Conservation (phyloP, 768 basidiomycete species). For the Leccinum incarnatum region DNA sequence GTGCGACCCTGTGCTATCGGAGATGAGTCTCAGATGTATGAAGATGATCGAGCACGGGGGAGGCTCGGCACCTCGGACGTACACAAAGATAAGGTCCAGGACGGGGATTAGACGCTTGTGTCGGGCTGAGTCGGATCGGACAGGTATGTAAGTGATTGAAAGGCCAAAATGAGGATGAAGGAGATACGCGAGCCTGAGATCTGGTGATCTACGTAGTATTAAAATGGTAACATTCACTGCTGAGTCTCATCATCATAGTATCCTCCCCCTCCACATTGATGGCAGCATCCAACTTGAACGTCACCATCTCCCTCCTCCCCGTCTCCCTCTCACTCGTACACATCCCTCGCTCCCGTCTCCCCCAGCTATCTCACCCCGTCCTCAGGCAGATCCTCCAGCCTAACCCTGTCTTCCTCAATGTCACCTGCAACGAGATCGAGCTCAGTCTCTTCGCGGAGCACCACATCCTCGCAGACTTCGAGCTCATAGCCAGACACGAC, state of each 20-base stretch:
- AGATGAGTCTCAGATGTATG: not conserved
- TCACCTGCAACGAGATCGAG: slow-evolving; percentile 78
- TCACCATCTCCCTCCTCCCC: slow-evolving; percentile 70
- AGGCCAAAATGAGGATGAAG: not conserved
- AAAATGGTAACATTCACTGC: slow-evolving; percentile 1
- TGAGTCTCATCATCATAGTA: slow-evolving; percentile 9
- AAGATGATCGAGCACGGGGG: not conserved
- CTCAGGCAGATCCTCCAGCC: slow-evolving; percentile 70
- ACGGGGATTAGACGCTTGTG: not conserved
- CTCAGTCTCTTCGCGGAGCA: slow-evolving; percentile 72
- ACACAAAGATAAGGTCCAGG: slow-evolving; percentile 11
- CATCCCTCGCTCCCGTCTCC: slow-evolving; percentile 67
- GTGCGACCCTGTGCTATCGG: not conserved
- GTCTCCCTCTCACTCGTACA: slow-evolving; percentile 71
- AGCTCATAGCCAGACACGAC: slow-evolving; percentile 57
- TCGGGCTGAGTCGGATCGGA: slow-evolving; percentile 8
- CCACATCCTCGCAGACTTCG: slow-evolving; percentile 54
- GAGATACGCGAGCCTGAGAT: not conserved
- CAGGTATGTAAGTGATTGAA: not conserved
- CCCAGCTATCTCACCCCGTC: slow-evolving; percentile 55
- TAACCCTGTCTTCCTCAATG: slow-evolving; percentile 64
- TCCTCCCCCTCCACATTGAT: slow-evolving; percentile 20
- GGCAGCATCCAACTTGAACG: slow-evolving; percentile 27
- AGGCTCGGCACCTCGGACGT: not conserved
- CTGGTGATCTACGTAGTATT: not conserved